These are phyloP conservation scores for Zopfochytrium polystomum DNA, from an alignment of 371 early-diverging fungal genomes.

Conservation along the genomic window DNA sequence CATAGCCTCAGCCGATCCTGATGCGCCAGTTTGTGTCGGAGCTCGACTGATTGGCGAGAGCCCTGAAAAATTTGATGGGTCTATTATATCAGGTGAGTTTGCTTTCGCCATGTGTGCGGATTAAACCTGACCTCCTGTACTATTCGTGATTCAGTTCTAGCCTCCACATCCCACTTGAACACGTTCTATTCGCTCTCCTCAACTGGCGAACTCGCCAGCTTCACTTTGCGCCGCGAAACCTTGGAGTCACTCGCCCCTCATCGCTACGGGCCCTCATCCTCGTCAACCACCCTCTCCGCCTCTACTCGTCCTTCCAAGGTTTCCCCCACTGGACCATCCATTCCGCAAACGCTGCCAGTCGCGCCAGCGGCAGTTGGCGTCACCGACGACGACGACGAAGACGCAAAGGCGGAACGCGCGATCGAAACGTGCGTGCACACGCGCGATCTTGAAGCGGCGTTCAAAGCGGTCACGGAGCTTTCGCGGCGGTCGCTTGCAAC, in stretches of 20 bases:
- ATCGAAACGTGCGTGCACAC: slow-evolving; percentile 35
- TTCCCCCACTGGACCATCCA: too few relatives aligned
- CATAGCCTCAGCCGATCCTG: slow-evolving; percentile 2
- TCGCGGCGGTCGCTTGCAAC: slow-evolving; percentile 25
- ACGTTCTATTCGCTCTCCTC: slow-evolving; percentile 39
- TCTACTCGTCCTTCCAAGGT: too few relatives aligned
- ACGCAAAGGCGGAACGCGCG: slow-evolving; percentile 12
- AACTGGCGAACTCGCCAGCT: slow-evolving; percentile 32
- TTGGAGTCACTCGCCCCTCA: slow-evolving; percentile 31
- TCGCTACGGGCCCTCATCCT: slow-evolving; percentile 18
- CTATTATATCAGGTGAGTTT: slow-evolving; percentile 31
- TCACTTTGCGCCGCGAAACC: slow-evolving; percentile 31
- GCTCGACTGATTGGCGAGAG: slow-evolving; percentile 38
- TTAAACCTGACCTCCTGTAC: background rate
- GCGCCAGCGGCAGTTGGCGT: too few relatives aligned
- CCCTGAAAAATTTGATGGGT: slow-evolving; percentile 13
- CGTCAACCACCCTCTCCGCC: too few relatives aligned
- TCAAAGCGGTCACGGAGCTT: slow-evolving; percentile 19
- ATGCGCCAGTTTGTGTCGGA: slow-evolving; percentile 23
- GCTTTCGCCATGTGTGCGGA: background rate
- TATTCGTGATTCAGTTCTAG: slow-evolving; percentile 28
- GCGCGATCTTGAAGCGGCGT: slow-evolving; percentile 38
- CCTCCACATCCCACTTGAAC: slow-evolving; percentile 31
- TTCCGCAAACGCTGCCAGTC: too few relatives aligned
- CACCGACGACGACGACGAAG: background rate